Evolutionary conservation across 2,329 filamentous ascomycete genomes (phyloP).

Genomic region (Zymoseptoria pseudotritici): DNA sequence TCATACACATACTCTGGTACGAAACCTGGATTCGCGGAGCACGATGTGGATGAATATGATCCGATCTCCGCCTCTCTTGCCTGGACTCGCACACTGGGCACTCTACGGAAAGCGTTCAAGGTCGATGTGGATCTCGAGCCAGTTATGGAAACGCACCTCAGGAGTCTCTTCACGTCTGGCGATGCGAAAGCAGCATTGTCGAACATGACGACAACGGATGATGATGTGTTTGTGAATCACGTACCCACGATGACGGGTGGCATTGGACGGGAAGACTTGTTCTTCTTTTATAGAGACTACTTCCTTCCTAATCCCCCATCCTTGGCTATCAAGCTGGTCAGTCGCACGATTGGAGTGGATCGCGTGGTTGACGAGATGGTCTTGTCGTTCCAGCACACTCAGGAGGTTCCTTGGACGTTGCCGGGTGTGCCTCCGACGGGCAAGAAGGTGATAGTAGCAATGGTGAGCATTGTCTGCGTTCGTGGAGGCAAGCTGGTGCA

Average conservation of each 20-base stretch:
- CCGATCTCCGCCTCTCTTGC: constrained; percentile 36
- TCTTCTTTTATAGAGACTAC: constrained; percentile 49
- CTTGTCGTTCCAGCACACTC: constrained; percentile 48
- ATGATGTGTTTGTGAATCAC: constrained; percentile 29
- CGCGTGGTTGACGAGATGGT: constrained; percentile 54
- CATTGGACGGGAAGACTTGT: constrained; percentile 35
- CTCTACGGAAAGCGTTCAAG: constrained; percentile 28
- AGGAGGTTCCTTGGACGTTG: constrained; percentile 51
- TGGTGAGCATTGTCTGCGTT: constrained; percentile 50
- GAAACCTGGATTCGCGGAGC: constrained; percentile 37
- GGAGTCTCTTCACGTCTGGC: constrained; percentile 16
- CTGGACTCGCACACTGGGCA: constrained; percentile 36
- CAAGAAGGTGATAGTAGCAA: constrained; percentile 47
- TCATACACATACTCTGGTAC: constrained; percentile 34
- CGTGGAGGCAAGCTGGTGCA: constrained; percentile 47
- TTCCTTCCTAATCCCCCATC: constrained; percentile 49
- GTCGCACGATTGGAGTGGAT: constrained; percentile 49
- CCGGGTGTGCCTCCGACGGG: constrained; percentile 50
- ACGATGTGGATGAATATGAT: constrained; percentile 32
- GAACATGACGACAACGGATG: constrained; percentile 18
- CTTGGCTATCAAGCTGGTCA: constrained; percentile 47
- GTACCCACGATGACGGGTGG: constrained; percentile 40
- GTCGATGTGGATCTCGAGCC: constrained; percentile 24
- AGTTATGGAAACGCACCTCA: constrained; percentile 31
- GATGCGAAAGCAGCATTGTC: constrained; percentile 25